A percentile compares a stretch with the other conserved stretches of the same genome.
Conservation (phyloP, 441 rosid species). For the Pelargonium fulgidum region DNA sequence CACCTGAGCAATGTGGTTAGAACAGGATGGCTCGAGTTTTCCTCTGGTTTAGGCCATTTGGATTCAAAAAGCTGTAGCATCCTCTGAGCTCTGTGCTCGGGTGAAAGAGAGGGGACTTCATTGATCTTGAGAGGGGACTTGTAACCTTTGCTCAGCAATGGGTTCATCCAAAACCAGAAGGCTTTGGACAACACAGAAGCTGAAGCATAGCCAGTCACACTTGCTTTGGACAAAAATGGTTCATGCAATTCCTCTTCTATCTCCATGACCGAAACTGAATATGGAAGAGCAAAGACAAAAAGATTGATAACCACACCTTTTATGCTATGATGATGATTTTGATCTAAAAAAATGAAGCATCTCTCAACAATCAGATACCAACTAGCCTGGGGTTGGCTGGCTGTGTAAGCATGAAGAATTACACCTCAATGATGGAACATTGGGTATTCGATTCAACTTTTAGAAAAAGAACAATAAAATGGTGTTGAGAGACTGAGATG, state of each 20-base stretch:
- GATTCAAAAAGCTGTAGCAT: constrained; percentile 36
- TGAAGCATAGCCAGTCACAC: constrained; percentile 55
- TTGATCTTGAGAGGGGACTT: constrained; percentile 47
- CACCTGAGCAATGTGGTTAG: constrained; percentile 66
- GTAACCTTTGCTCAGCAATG: constrained; percentile 58
- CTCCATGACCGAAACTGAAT: constrained; percentile 49
- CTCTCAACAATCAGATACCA: too few relatives aligned
- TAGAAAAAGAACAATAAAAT: too few relatives aligned
- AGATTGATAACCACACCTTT: too few relatives aligned
- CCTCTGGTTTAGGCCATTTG: constrained; percentile 43
- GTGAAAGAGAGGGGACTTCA: constrained; percentile 58
- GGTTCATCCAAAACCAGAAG: constrained; percentile 77
- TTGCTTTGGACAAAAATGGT: constrained; percentile 33
- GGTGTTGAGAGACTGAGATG: too few relatives aligned
- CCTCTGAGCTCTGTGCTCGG: constrained; percentile 52
- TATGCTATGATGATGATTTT: too few relatives aligned
- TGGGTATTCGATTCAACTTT: too few relatives aligned
- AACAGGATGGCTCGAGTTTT: constrained; percentile 21
- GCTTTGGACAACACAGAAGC: constrained; percentile 65
- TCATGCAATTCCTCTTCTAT: constrained; percentile 30
- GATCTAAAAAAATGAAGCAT: too few relatives aligned
- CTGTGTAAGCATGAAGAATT: too few relatives aligned
- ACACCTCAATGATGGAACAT: too few relatives aligned
- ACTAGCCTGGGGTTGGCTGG: too few relatives aligned
- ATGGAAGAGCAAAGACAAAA: constrained; percentile 37